Base-by-base conservation (phyloP, 805 yeast species). In the Candida germanica region DNA sequence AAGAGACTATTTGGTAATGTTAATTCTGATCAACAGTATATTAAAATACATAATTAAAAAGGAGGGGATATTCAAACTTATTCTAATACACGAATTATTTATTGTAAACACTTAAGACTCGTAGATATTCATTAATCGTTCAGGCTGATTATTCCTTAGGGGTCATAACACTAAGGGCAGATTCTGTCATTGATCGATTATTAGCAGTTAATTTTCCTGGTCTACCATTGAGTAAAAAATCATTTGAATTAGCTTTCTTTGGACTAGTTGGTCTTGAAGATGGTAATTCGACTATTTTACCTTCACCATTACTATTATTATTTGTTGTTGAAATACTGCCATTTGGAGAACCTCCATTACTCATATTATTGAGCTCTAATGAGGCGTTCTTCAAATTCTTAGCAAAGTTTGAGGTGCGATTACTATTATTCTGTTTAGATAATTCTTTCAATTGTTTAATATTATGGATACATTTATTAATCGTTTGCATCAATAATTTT, bases 401-500 rank as follows among this genome's bases (percentile, higher is more conserved):
- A 4, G 77, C 75, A 44, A 73, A 70, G 34, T 66, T 66, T 1
- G 75, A 62, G 1, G 70, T 59, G 20, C 72, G 50, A 43, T 71
- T 66, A 40, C 61, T 59, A 46, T 66, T 72, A 40, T 69, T 71
- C 32, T 66, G 72, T 38, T 71, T 53, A 6, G 79, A 66, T 30
- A 76, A 56, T 49, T 79, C 83, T 51, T 77, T 79, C 49, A 79
- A 56, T 49, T 77, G 83, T 46, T 71, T 74, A 52, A 79, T 71
- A 48, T 78, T 79, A 51, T 83, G 89, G 29, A 86, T 83, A 50
- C 93, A 85, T 56, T 85, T 86, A 44, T 81, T 80, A 40, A 87
- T 86, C 4, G 95, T 87, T 60, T 87, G 95, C 54, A 86, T 78
- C 54, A 87, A 66, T 40, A 87, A 64, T 44, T 83, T 79, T 1